Conservation (phyloP, 2,329 filamentous ascomycete genomes). For the Talaromyces sp. region DNA sequence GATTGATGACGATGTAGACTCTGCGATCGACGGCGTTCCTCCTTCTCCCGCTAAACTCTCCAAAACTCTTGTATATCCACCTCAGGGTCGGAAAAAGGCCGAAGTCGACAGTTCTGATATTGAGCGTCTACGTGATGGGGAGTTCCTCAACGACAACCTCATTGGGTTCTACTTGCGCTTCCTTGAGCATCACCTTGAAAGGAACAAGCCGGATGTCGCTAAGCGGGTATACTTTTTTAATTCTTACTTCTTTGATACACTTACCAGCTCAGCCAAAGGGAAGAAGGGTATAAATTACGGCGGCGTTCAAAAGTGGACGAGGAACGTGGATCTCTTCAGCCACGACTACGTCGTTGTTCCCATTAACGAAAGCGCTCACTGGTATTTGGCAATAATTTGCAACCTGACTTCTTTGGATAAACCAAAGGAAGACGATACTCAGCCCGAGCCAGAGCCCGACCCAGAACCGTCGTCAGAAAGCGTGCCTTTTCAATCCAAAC, state of each 20-base stretch:
- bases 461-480: slow-evolving; percentile 10
- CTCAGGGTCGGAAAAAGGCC: slow-evolving; percentile 40
- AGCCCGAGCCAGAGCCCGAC: slow-evolving; percentile 6
- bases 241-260: slow-evolving; percentile 79
- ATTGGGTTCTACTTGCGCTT: slow-evolving; percentile 82
- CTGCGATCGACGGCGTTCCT: background rate
- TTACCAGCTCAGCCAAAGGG: slow-evolving; percentile 55
- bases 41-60: background rate
- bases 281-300: slow-evolving; percentile 68
- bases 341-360: slow-evolving; percentile 89
- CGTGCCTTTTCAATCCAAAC: slow-evolving; percentile 10
- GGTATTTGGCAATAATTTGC: slow-evolving; percentile 94
- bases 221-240: slow-evolving; percentile 81
- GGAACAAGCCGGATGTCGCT: slow-evolving; percentile 49
- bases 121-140: slow-evolving; percentile 68
- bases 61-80: slow-evolving; percentile 40
- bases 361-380: slow-evolving; percentile 80
- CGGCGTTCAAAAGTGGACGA: slow-evolving; percentile 81
- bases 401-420: slow-evolving; percentile 63
- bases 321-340: slow-evolving; percentile 73
- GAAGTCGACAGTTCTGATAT: slow-evolving; percentile 47
- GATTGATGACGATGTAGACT: slow-evolving; percentile 1
- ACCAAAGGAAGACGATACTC: slow-evolving; percentile 15
- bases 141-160: slow-evolving; percentile 89
- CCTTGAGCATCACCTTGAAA: slow-evolving; percentile 57